phyloP scores from a whole-genome alignment of 129 eudicot genomes.

The Flaveria ramosissima region DNA sequence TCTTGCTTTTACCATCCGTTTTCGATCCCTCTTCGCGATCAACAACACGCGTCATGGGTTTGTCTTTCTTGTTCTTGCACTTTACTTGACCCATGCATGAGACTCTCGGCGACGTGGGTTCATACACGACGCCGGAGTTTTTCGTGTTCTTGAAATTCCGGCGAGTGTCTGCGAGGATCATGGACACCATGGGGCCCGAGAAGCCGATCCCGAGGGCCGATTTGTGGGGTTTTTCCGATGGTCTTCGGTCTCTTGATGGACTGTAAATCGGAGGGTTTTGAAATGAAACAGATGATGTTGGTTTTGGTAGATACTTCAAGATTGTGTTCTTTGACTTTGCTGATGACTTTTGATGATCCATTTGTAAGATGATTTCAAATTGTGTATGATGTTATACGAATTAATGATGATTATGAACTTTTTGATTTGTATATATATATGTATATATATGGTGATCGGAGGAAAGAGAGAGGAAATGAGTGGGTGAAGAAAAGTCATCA shows the following conservation, averaged over 20 bases:
- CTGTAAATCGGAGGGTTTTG: slow-evolving; percentile 52
- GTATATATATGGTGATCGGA: not conserved
- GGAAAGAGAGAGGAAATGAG: slow-evolving; percentile 11
- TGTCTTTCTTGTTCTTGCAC: slow-evolving; percentile 48
- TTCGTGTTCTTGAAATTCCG: slow-evolving; percentile 39
- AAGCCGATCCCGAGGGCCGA: slow-evolving; percentile 50
- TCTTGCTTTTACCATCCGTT: slow-evolving; percentile 26
- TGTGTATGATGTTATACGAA: not conserved
- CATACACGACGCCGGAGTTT: slow-evolving; percentile 40
- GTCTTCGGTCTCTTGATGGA: slow-evolving; percentile 44
- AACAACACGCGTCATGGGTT: slow-evolving; percentile 10
- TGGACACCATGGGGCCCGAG: slow-evolving; percentile 58
- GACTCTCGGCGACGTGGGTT: slow-evolving; percentile 75
- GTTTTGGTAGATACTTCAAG: slow-evolving; percentile 58
- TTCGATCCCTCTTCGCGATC: too few species aligned
- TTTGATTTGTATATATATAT: not conserved
- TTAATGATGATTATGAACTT: not conserved
- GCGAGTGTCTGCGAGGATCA: slow-evolving; percentile 59
- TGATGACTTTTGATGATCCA: slow-evolving; percentile 40
- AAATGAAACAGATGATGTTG: slow-evolving; percentile 48
- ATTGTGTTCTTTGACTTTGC: slow-evolving; percentile 52
- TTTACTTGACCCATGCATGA: slow-evolving; percentile 88
- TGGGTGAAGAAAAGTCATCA: not conserved
- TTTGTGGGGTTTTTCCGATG: slow-evolving; percentile 35
- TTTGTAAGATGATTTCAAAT: slow-evolving; percentile 8